These are phyloP conservation scores for Hippophae rhamnoides DNA, from an alignment of 306 rosid genomes.

Conservation along the genomic window DNA sequence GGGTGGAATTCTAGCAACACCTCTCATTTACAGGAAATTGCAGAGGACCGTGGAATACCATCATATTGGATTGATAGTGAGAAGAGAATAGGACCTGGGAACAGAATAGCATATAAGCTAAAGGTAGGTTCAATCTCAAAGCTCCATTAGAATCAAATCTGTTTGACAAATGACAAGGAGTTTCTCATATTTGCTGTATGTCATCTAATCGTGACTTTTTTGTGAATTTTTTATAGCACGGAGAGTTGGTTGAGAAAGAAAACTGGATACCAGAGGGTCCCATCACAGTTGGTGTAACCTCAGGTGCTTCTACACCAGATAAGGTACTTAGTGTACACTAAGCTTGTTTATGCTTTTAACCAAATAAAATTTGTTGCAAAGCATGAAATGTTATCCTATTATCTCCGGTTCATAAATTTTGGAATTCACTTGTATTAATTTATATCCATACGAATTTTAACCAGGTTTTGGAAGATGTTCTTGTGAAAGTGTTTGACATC, in stretches of 20 bases:
- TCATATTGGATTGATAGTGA: slow-evolving; percentile 92
- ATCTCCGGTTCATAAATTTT: neutral
- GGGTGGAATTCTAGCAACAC: slow-evolving; percentile 99
- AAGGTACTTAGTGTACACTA: slow-evolving; percentile 46
- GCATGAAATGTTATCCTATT: neutral
- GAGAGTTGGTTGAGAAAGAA: slow-evolving; percentile 90
- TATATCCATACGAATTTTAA: slow-evolving; percentile 3
- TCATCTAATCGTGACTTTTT: neutral
- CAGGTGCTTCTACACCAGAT: slow-evolving; percentile 98
- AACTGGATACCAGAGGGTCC: slow-evolving; percentile 83
- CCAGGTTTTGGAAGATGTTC: slow-evolving; percentile 82
- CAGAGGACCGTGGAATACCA: slow-evolving; percentile 87
- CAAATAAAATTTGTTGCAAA: neutral
- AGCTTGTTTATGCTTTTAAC: neutral
- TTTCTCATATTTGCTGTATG: no score
- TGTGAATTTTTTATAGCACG: slow-evolving; percentile 43
- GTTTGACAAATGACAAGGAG: no score
- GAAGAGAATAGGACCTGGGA: slow-evolving; percentile 94
- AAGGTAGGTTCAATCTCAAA: slow-evolving; percentile 37
- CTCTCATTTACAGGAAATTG: slow-evolving; percentile 95
- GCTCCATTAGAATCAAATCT: no score
- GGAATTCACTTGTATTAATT: neutral
- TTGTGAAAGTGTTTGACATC: slow-evolving; percentile 67
- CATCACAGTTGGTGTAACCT: slow-evolving; percentile 75
- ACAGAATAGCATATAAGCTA: slow-evolving; percentile 68